Percentiles rank a stretch among this genome's conserved stretches.
phyloP scores from a whole-genome alignment of 2,329 filamentous ascomycete genomes.

The Colletotrichum spaethianum region DNA sequence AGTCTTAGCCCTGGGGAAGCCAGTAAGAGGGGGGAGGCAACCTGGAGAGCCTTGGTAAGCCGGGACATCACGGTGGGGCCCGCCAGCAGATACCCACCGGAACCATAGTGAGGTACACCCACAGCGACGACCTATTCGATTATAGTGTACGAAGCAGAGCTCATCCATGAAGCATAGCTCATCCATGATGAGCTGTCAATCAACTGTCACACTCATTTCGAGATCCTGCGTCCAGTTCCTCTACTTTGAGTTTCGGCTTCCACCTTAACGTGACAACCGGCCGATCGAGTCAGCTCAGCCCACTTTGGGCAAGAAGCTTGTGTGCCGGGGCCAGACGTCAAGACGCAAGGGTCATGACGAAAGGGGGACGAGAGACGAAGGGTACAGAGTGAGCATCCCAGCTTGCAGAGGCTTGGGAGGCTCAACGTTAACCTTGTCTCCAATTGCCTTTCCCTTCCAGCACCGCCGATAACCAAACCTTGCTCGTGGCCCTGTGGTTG shows the following conservation, averaged over 20 bases:
- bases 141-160: too few relatives aligned
- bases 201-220: background rate
- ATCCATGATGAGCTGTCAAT: background rate
- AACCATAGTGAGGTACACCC: conserved; percentile 7
- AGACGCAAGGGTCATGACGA: background rate
- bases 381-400: background rate
- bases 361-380: background rate
- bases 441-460: background rate
- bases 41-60: background rate
- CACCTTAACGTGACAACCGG: background rate
- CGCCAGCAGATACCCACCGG: conserved; percentile 1
- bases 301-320: background rate
- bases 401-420: background rate
- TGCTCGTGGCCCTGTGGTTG: background rate
- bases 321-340: background rate
- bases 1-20: background rate
- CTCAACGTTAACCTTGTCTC: background rate
- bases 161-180: background rate
- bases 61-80: background rate
- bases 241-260: conserved; percentile 4
- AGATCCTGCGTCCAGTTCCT: background rate
- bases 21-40: background rate
- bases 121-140: background rate
- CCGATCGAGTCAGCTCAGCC: background rate
- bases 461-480: background rate